Evolutionary conservation across 768 basidiomycete species (phyloP).

Genomic region (Scleroderma bovista): DNA sequence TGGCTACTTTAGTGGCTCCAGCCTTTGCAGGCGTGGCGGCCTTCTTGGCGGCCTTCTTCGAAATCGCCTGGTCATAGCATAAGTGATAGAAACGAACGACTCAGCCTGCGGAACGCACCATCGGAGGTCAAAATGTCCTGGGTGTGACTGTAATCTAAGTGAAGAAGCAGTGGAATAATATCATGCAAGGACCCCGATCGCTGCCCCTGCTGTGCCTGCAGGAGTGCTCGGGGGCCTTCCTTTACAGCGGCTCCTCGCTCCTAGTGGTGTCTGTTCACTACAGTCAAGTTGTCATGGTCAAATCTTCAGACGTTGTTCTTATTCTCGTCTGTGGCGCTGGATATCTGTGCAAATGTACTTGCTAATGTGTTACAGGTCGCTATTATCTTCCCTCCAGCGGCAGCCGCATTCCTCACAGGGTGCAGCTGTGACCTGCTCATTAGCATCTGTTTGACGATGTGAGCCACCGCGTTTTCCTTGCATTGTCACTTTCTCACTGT

Average conservation of each 20-base stretch:
- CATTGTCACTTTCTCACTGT: constrained; percentile 3
- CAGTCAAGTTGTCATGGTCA: constrained; percentile 43
- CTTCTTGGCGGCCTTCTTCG: constrained; percentile 91
- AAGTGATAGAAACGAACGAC: not conserved
- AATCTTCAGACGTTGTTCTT: constrained; percentile 69
- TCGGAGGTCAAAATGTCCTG: constrained; percentile 8
- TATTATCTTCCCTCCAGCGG: constrained; percentile 78
- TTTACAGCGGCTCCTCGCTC: constrained; percentile 1
- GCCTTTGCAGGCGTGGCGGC: constrained; percentile 53
- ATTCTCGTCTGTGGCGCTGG: constrained; percentile 52
- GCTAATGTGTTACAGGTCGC: constrained; percentile 46
- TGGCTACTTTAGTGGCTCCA: constrained; percentile 60
- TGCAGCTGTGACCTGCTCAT: constrained; percentile 86
- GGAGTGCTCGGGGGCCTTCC: not conserved
- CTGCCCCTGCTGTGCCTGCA: no score
- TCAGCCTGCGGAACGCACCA: constrained; percentile 13
- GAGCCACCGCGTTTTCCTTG: constrained; percentile 17
- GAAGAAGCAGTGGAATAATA: no score
- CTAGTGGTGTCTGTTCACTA: no score
- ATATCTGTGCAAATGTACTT: not conserved
- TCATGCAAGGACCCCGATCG: no score
- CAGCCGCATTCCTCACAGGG: constrained; percentile 70
- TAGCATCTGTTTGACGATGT: constrained; percentile 78
- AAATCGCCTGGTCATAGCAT: constrained; percentile 54
- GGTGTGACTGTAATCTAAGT: no score